phyloP scores from a whole-genome alignment of 2,329 filamentous ascomycete genomes.

The Parascedosporium putredinis region DNA sequence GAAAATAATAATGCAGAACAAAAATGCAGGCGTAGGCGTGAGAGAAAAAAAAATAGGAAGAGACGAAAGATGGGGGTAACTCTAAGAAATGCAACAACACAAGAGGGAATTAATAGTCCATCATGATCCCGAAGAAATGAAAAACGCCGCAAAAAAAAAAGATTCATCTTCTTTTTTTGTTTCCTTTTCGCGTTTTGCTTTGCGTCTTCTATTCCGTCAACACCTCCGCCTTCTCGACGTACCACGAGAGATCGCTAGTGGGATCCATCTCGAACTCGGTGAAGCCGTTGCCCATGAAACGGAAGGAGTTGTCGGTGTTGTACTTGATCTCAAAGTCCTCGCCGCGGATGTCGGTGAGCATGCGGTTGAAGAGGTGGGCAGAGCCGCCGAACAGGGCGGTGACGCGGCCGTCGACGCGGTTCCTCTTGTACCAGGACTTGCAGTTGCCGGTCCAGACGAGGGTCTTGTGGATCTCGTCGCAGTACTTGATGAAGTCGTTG shows the following conservation, averaged over 20 bases:
- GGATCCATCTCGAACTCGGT: conserved; percentile 26
- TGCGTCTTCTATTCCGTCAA: neutral
- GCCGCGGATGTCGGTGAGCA: conserved; percentile 27
- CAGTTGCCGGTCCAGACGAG: conserved; percentile 29
- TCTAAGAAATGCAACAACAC: too few species aligned
- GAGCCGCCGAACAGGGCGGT: conserved; percentile 34
- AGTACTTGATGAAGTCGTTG: conserved; percentile 37
- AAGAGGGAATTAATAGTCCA: too few species aligned
- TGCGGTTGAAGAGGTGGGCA: conserved; percentile 24
- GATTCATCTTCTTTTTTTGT: too few species aligned
- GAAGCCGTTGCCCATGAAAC: conserved; percentile 39
- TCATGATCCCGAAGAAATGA: neutral
- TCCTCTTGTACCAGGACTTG: conserved; percentile 37
- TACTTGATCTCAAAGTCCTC: conserved; percentile 39
- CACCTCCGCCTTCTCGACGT: conserved; percentile 14
- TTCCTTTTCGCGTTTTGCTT: too few species aligned
- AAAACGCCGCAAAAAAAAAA: too few species aligned
- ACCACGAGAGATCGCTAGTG: conserved; percentile 20
- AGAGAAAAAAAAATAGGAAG: too few species aligned
- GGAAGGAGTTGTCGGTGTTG: conserved; percentile 29
- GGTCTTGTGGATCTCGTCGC: conserved; percentile 30
- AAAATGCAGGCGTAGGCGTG: too few species aligned
- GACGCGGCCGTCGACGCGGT: conserved; percentile 29
- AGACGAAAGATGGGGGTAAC: too few species aligned
- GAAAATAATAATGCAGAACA: neutral